Conservation (phyloP, 1,284 basidiomycete genomes). For the Trichosporon sp. region DNA sequence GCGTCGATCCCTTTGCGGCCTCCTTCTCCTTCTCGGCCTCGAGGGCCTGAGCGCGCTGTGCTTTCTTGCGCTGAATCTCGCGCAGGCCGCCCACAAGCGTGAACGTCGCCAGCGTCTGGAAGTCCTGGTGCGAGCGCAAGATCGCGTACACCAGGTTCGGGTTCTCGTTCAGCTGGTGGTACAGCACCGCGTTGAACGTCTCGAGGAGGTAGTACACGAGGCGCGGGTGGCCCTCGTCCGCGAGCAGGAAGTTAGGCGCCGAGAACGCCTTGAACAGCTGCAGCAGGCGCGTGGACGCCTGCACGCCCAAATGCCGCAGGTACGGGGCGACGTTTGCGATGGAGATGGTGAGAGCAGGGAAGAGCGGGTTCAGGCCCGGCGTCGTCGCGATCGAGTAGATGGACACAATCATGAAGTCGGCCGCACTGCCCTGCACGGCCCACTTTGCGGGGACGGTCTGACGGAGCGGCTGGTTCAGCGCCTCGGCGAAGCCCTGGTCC, state of each 20-base stretch:
- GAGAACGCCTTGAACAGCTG: conserved; percentile 89
- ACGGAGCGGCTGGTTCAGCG: conserved; percentile 63
- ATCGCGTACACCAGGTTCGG: conserved; percentile 86
- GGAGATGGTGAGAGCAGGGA: conserved; percentile 86
- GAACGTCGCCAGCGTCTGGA: conserved; percentile 86
- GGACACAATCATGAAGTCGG: conserved; percentile 85
- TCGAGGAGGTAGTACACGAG: conserved; percentile 75
- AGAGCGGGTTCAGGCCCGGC: conserved; percentile 79
- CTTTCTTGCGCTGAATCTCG: conserved; percentile 75
- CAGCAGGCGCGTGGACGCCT: conserved; percentile 76
- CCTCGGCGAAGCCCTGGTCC: conserved; percentile 72
- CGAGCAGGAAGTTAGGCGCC: conserved; percentile 81
- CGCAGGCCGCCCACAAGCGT: conserved; percentile 78
- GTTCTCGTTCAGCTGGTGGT: conserved; percentile 70
- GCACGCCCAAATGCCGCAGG: conserved; percentile 77
- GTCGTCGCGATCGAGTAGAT: conserved; percentile 89
- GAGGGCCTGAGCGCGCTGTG: conserved; percentile 62
- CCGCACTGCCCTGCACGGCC: conserved; percentile 70
- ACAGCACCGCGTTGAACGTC: conserved; percentile 80
- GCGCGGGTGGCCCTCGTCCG: conserved; percentile 90
- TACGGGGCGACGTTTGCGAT: conserved; percentile 85
- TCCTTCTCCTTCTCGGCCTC: conserved; percentile 39
- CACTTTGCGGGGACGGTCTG: conserved; percentile 72
- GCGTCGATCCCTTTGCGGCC: background rate
- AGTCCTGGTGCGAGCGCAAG: conserved; percentile 74